phyloP scores from a whole-genome alignment of 2,329 filamentous ascomycete genomes.

The Acarospora socialis region DNA sequence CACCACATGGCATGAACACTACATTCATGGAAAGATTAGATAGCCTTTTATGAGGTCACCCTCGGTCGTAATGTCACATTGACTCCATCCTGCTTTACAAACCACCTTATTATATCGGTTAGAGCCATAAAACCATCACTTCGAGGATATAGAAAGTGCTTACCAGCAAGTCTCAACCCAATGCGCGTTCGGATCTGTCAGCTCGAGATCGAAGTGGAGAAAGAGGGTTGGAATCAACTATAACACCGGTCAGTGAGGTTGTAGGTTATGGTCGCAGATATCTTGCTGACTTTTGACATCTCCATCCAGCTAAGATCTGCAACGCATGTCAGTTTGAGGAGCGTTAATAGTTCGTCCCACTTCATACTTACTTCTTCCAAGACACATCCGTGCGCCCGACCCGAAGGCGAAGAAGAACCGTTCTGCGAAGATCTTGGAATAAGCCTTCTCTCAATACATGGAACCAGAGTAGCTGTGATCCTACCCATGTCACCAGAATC shows the following conservation, averaged over 20 bases:
- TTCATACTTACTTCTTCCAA: slow-evolving; percentile 11
- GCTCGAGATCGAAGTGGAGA: neutral
- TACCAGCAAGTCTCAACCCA: slow-evolving; percentile 1
- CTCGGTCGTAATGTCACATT: slow-evolving; percentile 4
- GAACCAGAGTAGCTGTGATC: slow-evolving; percentile 1
- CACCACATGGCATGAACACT: no score
- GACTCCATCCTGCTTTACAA: slow-evolving; percentile 7
- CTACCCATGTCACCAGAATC: slow-evolving; percentile 8
- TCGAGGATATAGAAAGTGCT: neutral
- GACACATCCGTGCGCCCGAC: slow-evolving; percentile 10
- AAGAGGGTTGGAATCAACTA: slow-evolving; percentile 1
- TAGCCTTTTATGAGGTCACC: no score
- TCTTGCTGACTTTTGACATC: slow-evolving; percentile 10
- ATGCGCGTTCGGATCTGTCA: neutral
- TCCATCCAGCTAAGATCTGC: slow-evolving; percentile 12
- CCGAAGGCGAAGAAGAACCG: slow-evolving; percentile 13
- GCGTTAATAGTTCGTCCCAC: neutral
- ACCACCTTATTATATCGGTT: no score
- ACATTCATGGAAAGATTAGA: no score
- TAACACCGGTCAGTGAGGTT: neutral
- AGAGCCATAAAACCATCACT: neutral
- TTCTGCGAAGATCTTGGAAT: slow-evolving; percentile 1
- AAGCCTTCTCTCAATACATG: slow-evolving; percentile 4
- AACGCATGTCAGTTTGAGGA: neutral
- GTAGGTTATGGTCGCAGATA: neutral